A percentile compares a stretch with the other conserved stretches of the same genome.
Evolutionary conservation across 2,329 filamentous ascomycete genomes (phyloP).

Genomic region (Harringtonia lauricola): DNA sequence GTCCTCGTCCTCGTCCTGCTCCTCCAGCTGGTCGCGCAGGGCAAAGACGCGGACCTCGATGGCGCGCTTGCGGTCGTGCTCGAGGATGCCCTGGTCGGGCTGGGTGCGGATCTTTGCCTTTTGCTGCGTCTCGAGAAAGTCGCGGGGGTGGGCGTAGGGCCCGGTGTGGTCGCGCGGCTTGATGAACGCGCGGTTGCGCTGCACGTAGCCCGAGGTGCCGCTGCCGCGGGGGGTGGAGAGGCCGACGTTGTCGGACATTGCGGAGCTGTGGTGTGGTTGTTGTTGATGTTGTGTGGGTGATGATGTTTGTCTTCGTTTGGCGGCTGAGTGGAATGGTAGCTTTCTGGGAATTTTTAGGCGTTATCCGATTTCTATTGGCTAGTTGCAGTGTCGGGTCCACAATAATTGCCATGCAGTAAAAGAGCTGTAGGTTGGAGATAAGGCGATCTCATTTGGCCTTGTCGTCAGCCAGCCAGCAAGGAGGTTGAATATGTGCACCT

Average conservation of each 20-base stretch:
- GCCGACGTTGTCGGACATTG: slow-evolving; percentile 94
- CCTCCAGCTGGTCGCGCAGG: slow-evolving; percentile 80
- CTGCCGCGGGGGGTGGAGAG: slow-evolving; percentile 89
- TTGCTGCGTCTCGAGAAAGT: slow-evolving; percentile 55
- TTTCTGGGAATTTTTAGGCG: not conserved
- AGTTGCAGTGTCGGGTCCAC: no score
- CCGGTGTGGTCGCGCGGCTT: slow-evolving; percentile 70
- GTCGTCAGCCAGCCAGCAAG: no score
- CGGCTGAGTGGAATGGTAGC: not conserved
- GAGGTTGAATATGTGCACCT: no score
- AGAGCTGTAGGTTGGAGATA: no score
- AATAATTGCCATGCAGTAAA: no score
- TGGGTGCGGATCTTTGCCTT: slow-evolving; percentile 58
- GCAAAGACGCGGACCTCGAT: slow-evolving; percentile 93
- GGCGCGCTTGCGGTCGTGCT: slow-evolving; percentile 84
- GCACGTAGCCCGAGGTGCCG: slow-evolving; percentile 94
- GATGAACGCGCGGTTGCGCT: slow-evolving; percentile 86
- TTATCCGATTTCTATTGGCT: no score
- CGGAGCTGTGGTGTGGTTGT: not conserved
- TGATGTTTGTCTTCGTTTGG: no score
- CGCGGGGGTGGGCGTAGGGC: slow-evolving; percentile 57
- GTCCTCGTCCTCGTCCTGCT: slow-evolving; percentile 74
- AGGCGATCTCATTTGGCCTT: no score
- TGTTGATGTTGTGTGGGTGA: not conserved
- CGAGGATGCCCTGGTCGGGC: slow-evolving; percentile 84